Evolutionary conservation across 129 eudicot genomes (phyloP).

Genomic region (Artemisia argyi): DNA sequence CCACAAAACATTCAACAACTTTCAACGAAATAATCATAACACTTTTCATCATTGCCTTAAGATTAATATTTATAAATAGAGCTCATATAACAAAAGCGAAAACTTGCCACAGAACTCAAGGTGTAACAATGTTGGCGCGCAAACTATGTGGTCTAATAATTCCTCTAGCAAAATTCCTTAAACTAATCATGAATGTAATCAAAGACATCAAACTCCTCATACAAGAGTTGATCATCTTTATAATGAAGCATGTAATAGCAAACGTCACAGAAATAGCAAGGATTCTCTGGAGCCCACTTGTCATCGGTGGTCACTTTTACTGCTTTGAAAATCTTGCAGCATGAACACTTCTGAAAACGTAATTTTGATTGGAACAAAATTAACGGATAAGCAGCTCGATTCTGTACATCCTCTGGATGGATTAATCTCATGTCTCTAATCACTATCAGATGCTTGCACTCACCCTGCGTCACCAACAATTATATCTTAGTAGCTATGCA

Average conservation of each 20-base stretch:
- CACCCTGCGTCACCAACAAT: slow-evolving; percentile 48
- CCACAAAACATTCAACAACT: too few species aligned
- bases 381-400: slow-evolving; percentile 77
- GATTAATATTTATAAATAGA: not conserved
- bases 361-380: slow-evolving; percentile 44
- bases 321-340: slow-evolving; percentile 72
- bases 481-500: not conserved
- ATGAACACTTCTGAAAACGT: slow-evolving; percentile 63
- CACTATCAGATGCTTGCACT: slow-evolving; percentile 77
- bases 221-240: slow-evolving; percentile 53
- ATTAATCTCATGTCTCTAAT: slow-evolving; percentile 86
- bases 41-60: too few species aligned
- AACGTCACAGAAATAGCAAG: slow-evolving; percentile 77
- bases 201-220: slow-evolving; percentile 54
- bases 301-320: slow-evolving; percentile 79
- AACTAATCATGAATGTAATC: slow-evolving; percentile 64
- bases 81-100: slow-evolving; percentile 11
- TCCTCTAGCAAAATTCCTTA: not conserved
- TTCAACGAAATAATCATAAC: too few species aligned
- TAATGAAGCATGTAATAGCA: slow-evolving; percentile 95
- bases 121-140: not conserved
- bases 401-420: slow-evolving; percentile 71
- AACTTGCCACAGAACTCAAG: slow-evolving; percentile 9
- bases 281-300: slow-evolving; percentile 77
- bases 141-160: not conserved